Evolutionary conservation across 306 rosid species (phyloP), one percentile per base, ranked within the genome.

Genomic region (Prunus mongolica): DNA sequence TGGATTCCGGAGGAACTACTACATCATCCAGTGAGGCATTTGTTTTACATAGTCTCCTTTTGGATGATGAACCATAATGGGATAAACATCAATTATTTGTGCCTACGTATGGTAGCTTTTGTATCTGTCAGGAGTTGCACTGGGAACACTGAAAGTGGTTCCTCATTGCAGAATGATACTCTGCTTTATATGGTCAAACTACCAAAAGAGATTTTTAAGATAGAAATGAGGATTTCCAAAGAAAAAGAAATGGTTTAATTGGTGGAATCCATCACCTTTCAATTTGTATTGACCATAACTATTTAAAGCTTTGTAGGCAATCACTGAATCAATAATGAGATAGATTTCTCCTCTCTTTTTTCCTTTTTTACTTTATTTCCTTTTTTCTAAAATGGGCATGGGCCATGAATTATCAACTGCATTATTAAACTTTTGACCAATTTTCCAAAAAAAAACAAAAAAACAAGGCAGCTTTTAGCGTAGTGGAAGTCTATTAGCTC

Each of bases 241-340:
- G 20, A 16, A 16, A 51, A 51, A 51, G 20, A 2, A 5, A 15
- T 1, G 62, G 34, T 27, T 38, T 16, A 18, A 19, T 50, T 28
- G 62, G 62, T 18, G 27, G 61, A 34, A 7, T 16, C 30, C 74
- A 54, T 54, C 67, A 28, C 19, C 2, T 62, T 62, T 6, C n/a
- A 30, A 16, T 16, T 18, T 51, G 51, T 2, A 34, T 28, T 24
- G 41, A 34, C 13, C 1, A 71, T 5, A 34, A 38, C n/a, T 25
- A 20, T 18, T 2, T 6, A 20, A 4, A 12, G 19, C 18, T 5
- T 28, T 15, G 12, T 2, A 2, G 25, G 56, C 67, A 58, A 24
- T 73, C 67, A 44, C 56, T 73, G 76, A 73, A 41, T 73, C 65
- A 24, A 58, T 73, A 58, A 73, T 73, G 25, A 3, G 34, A 73